These are phyloP conservation scores for Barnettozyma siamensis DNA, from an alignment of 805 yeast species.

Conservation along the genomic window DNA sequence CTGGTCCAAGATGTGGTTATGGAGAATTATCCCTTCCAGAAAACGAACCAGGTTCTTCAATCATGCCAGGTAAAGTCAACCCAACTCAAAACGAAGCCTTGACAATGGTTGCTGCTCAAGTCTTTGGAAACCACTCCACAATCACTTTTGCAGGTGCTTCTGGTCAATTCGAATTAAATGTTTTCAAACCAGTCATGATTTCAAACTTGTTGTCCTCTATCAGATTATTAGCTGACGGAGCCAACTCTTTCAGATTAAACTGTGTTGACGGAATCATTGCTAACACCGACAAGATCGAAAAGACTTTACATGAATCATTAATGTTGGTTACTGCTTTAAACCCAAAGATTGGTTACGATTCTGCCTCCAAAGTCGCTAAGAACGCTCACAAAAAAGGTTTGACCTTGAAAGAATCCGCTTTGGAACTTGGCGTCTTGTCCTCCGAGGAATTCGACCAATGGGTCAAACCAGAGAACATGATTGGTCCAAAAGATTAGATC, in stretches of 20 bases:
- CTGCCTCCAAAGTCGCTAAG: constrained; percentile 96
- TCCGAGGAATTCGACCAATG: constrained; percentile 89
- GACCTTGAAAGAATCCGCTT: constrained; percentile 90
- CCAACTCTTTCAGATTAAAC: constrained; percentile 83
- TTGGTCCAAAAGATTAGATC: constrained; percentile 65
- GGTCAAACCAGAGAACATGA: constrained; percentile 98
- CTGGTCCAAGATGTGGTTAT: constrained; percentile 99
- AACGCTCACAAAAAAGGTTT: constrained; percentile 97
- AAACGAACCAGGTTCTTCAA: constrained; percentile 98
- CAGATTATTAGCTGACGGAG: constrained; percentile 85
- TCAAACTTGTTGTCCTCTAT: constrained; percentile 83
- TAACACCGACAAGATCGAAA: constrained; percentile 78
- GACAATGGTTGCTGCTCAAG: constrained; percentile 97
- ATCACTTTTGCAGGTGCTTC: constrained; percentile 98
- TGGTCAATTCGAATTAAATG: constrained; percentile 97
- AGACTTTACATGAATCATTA: constrained; percentile 86
- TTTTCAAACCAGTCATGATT: constrained; percentile 94
- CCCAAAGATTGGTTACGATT: constrained; percentile 98
- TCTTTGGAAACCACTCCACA: constrained; percentile 92
- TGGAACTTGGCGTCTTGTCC: constrained; percentile 81
- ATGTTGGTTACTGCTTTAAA: constrained; percentile 98
- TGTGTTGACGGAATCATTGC: constrained; percentile 95
- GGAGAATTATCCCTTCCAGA: constrained; percentile 94
- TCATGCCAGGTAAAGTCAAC: constrained; percentile 99
- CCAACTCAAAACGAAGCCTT: constrained; percentile 99